Base-by-base conservation (phyloP, 345 rosid genomes). In the Physaria fendleri region DNA sequence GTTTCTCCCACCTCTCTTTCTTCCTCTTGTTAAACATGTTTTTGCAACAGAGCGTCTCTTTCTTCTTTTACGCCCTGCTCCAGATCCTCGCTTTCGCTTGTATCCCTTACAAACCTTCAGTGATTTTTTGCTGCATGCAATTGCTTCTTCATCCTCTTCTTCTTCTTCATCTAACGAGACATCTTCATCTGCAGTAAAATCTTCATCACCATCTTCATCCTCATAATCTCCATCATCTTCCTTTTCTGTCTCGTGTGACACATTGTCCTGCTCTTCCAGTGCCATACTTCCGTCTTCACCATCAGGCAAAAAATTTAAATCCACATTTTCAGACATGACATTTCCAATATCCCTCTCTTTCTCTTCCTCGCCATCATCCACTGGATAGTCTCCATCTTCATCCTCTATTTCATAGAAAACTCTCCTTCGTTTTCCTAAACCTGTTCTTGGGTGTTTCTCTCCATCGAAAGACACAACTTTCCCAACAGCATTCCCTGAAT, bases 151-250 rank as follows among this genome's bases (percentile, higher is more conserved):
- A 18, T 82, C 88, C 62, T 90, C 97, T 46, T 89, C 99, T 73
- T 90, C 97, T 46, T 89, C 99, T 73, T 85, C 99, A n/a, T 82
- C 88, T 56, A 79, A 51, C 42, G 77, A 78, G 56, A 83, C 86
- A 46, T 90, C 85, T 20, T 76, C 91, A 54, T 84, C 92, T 3
- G 73, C 74, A 1, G 81, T 74, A 57, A 77, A 85, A 53, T 90
- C 87, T 5, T 79, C 92, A 8, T 84, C 87, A 4, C 73, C 81
- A 8, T 85, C 82, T 0, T 77, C 85, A 5, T 50, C 81, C n/a
- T 75, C 79, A 4, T 76, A 81, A 9, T 80, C 71, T 20, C 78
- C 84, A 15, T 66, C 80, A 29, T 88, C 84, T 25, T 57, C 71
- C 24, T 57, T 56, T n/a, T 71, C 62, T 2, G 48, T 49, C 15